Base-by-base conservation (phyloP, 768 basidiomycete species). In the Boletus insuetus region DNA sequence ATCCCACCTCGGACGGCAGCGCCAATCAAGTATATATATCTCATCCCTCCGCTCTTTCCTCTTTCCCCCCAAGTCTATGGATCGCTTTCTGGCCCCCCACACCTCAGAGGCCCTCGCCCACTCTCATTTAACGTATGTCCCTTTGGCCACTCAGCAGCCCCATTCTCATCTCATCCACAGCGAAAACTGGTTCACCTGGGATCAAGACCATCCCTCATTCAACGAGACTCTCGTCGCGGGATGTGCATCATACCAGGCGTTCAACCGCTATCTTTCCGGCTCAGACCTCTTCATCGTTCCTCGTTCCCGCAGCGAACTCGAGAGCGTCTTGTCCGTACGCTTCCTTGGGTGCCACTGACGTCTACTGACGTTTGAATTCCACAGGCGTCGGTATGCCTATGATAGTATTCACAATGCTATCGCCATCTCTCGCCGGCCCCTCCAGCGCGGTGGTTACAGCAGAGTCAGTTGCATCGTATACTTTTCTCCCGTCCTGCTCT, bases 331-430 rank as follows among this genome's bases (percentile, higher is more conserved):
- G 88, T 89, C 57, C 66, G 86, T 77, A 19, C 1, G 8, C 32
- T 32, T 37, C 43, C 41, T 49, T 22, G 59, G 29, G 31, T 39
- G 32, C 10, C 45, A 46, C 24, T 32, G 9, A n/a, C 19, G 51
- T 11, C 43, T 24, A 51, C 60, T 62, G 9, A 61, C 47, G 38
- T 44, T 35, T 34, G 7, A 29, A 19, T 52, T 49, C 49, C 51
- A 54, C 66, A 91, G 89, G 55, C 79, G 84, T 53, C 78, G 89
- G 65, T 91, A 91, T 64, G 81, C 86, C 0, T 84, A 88, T 63
- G 89, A 91, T 58, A 82, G 84, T 12, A 89, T 92, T 51, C 91
- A 92, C 69, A 92, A 91, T 64, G 81, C 82, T 10, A 89, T 92
- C 64, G 76, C 90, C 17, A 79, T 79, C 54, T 84, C 86, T 62